Base-by-base conservation (phyloP, 1,139 yeast genomes). In the Scheffersomyces insectosa region DNA sequence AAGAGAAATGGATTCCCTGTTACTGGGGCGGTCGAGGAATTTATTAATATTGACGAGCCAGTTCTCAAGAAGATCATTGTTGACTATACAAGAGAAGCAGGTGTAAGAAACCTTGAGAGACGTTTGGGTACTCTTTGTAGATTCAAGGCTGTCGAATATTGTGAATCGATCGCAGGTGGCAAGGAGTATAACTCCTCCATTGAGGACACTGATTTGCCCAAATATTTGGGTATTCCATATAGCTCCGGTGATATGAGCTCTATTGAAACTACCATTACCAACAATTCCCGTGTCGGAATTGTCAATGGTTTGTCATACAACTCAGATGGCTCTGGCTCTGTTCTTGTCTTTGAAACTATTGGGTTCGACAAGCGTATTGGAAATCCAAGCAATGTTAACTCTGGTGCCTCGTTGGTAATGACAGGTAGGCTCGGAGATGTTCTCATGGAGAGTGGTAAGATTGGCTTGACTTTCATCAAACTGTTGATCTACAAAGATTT, bases 251-350 rank as follows among this genome's bases (percentile, higher is more conserved):
- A 52, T 38, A 42, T 51, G 15, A 48, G 52, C 15, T 49, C 57
- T 4, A 45, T 48, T 8, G 57, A 52, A 34, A 40, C 47, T 8
- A 54, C 57, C 3, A 44, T 49, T 13, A 46, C 50, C 28, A 52
- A 54, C 25, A 47, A 44, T 10, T 42, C 54, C 2, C 46, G 54
- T 16, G 47, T 54, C 50, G 97, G 97, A 1, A 80, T 88, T 10
- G 97, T 89, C n/a, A 88, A 89, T 61, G 97, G 97, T 0, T 70
- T 90, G 43, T 89, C 96, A 1, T 90, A 89, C 62, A 88, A 87
- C 67, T 83, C 91, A 1, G 88, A 88, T 54, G 97, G 97, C 1
- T 82, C 88, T 12, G 97, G 97, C 0, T 86, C 95, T 1, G 82
- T 88, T 1, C 70, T 90, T 42, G 81, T 85, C 16, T 87, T 90